A percentile compares a stretch with the other conserved stretches of the same genome.
These are phyloP conservation scores for Ogataea trehaloabstinens DNA, from an alignment of 805 yeast genomes.

Conservation along the genomic window DNA sequence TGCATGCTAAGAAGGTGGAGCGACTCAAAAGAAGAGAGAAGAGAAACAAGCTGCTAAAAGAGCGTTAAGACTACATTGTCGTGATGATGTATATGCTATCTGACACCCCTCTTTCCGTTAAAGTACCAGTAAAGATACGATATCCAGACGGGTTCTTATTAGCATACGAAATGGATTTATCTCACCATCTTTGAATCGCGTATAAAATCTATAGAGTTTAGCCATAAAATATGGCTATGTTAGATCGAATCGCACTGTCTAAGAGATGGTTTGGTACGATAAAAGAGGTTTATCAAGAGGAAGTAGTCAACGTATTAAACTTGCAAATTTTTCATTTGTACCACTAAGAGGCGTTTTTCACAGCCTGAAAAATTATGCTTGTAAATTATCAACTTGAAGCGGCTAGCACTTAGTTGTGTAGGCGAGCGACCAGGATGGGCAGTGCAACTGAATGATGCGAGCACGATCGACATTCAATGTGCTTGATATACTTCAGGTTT, in stretches of 20 bases:
- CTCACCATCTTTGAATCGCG: constrained; percentile 36
- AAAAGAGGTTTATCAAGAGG: constrained; percentile 12
- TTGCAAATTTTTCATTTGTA: constrained; percentile 7
- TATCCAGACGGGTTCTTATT: constrained; percentile 38
- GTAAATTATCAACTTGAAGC: no score
- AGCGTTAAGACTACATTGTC: constrained; percentile 47
- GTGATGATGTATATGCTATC: constrained; percentile 30
- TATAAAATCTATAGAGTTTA: constrained; percentile 23
- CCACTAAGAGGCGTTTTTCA: no score
- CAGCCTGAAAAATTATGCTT: no score
- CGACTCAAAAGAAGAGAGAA: constrained; percentile 88
- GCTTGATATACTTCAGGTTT: constrained; percentile 31
- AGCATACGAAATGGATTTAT: constrained; percentile 22
- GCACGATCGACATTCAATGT: constrained; percentile 3
- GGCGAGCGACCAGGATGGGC: no score
- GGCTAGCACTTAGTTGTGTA: no score
- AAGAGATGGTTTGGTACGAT: constrained; percentile 34
- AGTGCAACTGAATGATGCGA: neutral
- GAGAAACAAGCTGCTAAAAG: constrained; percentile 90
- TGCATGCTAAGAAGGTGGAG: constrained; percentile 91
- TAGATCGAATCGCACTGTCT: constrained; percentile 34
- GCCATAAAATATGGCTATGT: constrained; percentile 17
- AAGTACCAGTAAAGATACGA: constrained; percentile 11
- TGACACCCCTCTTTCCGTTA: constrained; percentile 37
- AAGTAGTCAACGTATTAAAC: neutral